Conservation (phyloP, 164 flowering plant species). For the Pachysandra terminalis region DNA sequence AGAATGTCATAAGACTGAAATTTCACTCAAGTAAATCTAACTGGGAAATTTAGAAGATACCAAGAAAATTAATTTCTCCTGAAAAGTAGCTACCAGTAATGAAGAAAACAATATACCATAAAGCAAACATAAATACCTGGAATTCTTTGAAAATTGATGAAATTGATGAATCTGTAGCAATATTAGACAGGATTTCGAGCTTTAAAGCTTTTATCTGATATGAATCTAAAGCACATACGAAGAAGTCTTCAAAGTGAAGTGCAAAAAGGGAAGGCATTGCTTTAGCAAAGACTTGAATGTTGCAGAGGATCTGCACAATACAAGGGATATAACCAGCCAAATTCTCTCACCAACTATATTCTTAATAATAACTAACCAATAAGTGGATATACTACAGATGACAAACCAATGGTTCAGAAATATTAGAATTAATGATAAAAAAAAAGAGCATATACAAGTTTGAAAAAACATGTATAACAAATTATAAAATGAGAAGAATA, state of each 20-base stretch:
- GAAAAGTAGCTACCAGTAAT: neutral
- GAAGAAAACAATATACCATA: neutral
- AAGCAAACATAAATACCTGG: slow-evolving; percentile 54
- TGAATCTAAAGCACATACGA: slow-evolving; percentile 64
- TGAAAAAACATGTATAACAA: neutral
- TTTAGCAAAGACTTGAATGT: slow-evolving; percentile 88
- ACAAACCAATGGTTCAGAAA: neutral
- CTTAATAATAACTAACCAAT: neutral
- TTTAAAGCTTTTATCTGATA: slow-evolving; percentile 78
- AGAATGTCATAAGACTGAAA: neutral
- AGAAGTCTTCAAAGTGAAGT: slow-evolving; percentile 77
- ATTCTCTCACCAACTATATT: neutral
- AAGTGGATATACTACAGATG: neutral
- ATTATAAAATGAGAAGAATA: no score
- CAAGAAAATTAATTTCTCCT: neutral
- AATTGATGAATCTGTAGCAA: slow-evolving; percentile 82
- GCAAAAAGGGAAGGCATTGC: slow-evolving; percentile 84
- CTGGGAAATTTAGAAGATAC: neutral
- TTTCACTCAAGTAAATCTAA: neutral
- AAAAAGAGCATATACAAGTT: neutral
- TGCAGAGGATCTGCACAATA: slow-evolving; percentile 77
- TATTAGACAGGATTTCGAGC: slow-evolving; percentile 83
- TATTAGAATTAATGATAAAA: neutral
- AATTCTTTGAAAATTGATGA: slow-evolving; percentile 75
- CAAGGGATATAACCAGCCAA: slow-evolving; percentile 13